Conservation (phyloP, 768 basidiomycete genomes). For the Auricularia heimuer region DNA sequence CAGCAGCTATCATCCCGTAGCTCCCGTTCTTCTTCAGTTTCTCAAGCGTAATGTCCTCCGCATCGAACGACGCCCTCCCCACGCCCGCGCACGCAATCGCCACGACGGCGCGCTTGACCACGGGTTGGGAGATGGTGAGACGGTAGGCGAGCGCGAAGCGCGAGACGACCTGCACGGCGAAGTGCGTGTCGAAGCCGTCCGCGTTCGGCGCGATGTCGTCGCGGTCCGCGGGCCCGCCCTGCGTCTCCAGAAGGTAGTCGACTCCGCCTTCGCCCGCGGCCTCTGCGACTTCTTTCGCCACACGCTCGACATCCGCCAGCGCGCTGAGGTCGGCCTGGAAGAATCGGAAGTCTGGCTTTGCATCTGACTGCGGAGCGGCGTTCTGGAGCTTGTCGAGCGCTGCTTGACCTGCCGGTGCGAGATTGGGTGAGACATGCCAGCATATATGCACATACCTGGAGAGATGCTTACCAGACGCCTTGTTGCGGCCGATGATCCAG, state of each 20-base stretch:
- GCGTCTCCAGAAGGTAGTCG: not conserved
- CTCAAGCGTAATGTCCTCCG: not conserved
- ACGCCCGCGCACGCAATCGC: not conserved
- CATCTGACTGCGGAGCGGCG: too few relatives aligned
- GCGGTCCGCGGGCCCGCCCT: not conserved
- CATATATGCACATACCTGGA: too few relatives aligned
- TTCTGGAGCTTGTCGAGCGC: too few relatives aligned
- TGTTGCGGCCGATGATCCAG: too few relatives aligned
- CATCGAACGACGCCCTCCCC: not conserved
- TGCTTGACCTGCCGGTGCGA: too few relatives aligned
- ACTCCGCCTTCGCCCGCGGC: not conserved
- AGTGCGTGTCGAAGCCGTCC: not conserved
- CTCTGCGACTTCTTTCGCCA: not conserved
- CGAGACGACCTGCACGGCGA: not conserved
- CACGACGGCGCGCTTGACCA: not conserved
- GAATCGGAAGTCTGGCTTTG: not conserved
- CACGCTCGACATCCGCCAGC: not conserved
- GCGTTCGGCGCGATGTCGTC: not conserved
- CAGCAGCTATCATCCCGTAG: not conserved
- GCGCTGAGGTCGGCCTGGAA: not conserved
- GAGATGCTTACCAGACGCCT: too few relatives aligned
- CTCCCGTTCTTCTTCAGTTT: not conserved
- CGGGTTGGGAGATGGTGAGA: not conserved
- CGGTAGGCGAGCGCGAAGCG: not conserved
- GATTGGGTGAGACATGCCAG: too few relatives aligned